Base-by-base conservation (phyloP, 768 basidiomycete species). In the Lentinula guzmanii region DNA sequence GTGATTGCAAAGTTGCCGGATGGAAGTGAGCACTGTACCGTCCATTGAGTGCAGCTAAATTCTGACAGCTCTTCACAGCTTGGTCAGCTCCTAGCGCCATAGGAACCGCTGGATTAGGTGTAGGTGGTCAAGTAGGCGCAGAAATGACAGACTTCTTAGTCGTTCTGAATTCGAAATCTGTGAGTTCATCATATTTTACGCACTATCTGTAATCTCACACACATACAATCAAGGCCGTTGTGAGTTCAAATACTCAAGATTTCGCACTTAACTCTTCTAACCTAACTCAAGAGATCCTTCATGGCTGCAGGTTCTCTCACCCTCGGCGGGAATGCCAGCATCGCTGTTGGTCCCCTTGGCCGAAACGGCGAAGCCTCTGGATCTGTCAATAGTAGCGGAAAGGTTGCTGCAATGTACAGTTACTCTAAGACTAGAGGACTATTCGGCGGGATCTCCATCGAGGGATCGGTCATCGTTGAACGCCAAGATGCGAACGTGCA, bases 31-130 rank as follows among this genome's bases (percentile, higher is more conserved):
- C 77, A 24, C 33, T 61, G 45, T 60, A 24, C 50, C 18, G 24
- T 48, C 43, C 51, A 51, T 45, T 34, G n/a, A 52, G 31, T 16
- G 37, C 43, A 48, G 34, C 13, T 52, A 48, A 52, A 59, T 60
- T 62, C 6, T 31, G 41, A 31, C 28, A 62, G 21, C 61, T 59
- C 24, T 45, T 61, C 39, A 31, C 60, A 94, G 90, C 84, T 41
- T 99, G 95, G 95, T 93, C 91, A 39, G 87, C 95, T 18, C 97
- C 97, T 3, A 91, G 89, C 70, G 97, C 96, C 2, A 96, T 99
- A 50, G 95, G 95, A 28, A 88, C 92, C 3, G 96, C 90, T 13
- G 96, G 96, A 0, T 70, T 95, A 4, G 96, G 96, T 0, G 77
- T 95, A 4, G 97, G 62, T 52, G 85, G 89, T 18, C 91, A 93